A percentile compares a stretch with the other conserved stretches of the same genome.
Evolutionary conservation across 176 grass and related monocot genomes (phyloP).

Genomic region (Lolium multiflorum): DNA sequence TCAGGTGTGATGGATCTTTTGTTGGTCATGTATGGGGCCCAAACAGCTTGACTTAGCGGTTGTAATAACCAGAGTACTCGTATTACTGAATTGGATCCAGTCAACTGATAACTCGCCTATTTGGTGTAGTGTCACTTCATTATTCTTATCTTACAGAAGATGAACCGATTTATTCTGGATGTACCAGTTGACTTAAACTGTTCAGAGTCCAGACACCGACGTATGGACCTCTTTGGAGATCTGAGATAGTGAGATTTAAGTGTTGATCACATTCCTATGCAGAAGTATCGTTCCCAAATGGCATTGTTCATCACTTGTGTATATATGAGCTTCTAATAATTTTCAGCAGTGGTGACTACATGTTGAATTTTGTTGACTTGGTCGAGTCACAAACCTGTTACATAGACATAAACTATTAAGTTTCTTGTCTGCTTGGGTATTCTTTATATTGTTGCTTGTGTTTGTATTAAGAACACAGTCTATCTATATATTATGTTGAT

Average conservation of each 20-base stretch:
- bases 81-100: not conserved
- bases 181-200: not conserved
- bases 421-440: not conserved
- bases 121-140: not conserved
- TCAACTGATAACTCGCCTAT: not conserved
- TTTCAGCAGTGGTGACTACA: not conserved
- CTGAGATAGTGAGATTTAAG: not conserved
- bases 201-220: conserved; percentile 12
- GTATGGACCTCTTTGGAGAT: not conserved
- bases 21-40: not conserved
- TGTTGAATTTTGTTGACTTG: conserved; percentile 21
- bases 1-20: not conserved
- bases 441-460: not conserved
- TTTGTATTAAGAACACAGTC: not conserved
- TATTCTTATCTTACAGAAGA: not conserved
- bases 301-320: not conserved
- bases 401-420: not conserved
- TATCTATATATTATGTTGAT: conserved; percentile 22
- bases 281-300: not conserved
- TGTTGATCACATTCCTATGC: not conserved
- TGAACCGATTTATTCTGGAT: not conserved
- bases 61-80: not conserved
- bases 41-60: not conserved
- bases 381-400: not conserved
- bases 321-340: not conserved